Evolutionary conservation across 179 eudicot species (phyloP).

Genomic region (Nepenthes alata): DNA sequence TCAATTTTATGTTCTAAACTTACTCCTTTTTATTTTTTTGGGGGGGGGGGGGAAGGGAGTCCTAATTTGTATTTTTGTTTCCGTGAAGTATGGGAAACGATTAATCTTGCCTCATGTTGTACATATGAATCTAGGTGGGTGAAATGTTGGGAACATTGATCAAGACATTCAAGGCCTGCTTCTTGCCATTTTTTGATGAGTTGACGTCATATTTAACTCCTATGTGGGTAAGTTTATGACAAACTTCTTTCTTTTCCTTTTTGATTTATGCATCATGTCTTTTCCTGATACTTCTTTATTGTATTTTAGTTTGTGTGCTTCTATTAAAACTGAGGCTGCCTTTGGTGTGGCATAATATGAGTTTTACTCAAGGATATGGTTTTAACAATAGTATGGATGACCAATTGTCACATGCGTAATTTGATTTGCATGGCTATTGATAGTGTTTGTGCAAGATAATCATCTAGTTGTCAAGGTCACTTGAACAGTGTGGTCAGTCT

Average conservation of each 20-base stretch:
- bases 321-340: background rate
- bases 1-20: too few relatives aligned
- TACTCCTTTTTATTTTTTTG: too few relatives aligned
- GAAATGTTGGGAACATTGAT: conserved; percentile 88
- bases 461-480: too few relatives aligned
- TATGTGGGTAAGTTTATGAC: conserved; percentile 75
- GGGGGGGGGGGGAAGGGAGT: too few relatives aligned
- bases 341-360: too few relatives aligned
- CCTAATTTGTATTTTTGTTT: background rate
- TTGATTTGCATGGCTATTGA: too few relatives aligned
- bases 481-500: too few relatives aligned
- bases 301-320: background rate
- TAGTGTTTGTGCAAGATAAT: too few relatives aligned
- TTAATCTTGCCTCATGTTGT: background rate
- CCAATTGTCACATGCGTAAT: too few relatives aligned
- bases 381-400: too few relatives aligned
- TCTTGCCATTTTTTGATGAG: conserved; percentile 95
- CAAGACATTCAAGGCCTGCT: conserved; percentile 85
- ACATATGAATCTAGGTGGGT: conserved; percentile 49
- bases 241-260: background rate
- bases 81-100: background rate
- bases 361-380: too few relatives aligned
- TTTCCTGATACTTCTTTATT: background rate
- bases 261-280: background rate
- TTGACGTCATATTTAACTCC: conserved; percentile 79